phyloP scores from a whole-genome alignment of 805 yeast species.

The Grigorovia transvaalensis region DNA sequence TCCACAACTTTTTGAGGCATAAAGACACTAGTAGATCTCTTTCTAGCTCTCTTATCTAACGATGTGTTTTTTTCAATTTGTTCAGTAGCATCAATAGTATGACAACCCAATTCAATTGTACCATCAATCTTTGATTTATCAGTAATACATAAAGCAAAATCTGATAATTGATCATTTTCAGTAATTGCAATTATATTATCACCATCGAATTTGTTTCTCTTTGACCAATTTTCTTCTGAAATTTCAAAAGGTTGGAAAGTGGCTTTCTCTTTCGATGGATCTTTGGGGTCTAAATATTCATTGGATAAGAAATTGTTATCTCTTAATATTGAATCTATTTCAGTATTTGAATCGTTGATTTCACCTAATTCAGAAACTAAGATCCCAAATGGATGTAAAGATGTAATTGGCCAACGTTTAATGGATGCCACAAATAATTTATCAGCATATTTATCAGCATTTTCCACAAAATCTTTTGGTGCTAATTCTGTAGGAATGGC shows the following conservation, averaged over 20 bases:
- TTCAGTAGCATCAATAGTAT: slow-evolving; percentile 69
- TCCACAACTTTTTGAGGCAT: slow-evolving; percentile 65
- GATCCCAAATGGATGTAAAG: slow-evolving; percentile 96
- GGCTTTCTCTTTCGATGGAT: slow-evolving; percentile 22
- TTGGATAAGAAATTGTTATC: slow-evolving; percentile 77
- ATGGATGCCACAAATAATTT: slow-evolving; percentile 88
- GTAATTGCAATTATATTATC: slow-evolving; percentile 27
- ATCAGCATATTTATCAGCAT: slow-evolving; percentile 72
- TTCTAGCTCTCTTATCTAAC: slow-evolving; percentile 81
- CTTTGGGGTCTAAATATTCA: slow-evolving; percentile 50
- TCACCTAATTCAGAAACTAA: slow-evolving; percentile 78
- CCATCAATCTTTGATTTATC: slow-evolving; percentile 33
- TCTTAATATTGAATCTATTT: slow-evolving; percentile 78
- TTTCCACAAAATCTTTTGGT: slow-evolving; percentile 88
- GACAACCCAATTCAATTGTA: slow-evolving; percentile 69
- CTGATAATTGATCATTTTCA: slow-evolving; percentile 35
- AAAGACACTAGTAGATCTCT: slow-evolving; percentile 81
- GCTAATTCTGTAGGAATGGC: slow-evolving; percentile 99
- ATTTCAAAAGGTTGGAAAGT: slow-evolving; percentile 17
- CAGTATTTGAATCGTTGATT: slow-evolving; percentile 65
- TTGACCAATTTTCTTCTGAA: slow-evolving; percentile 12
- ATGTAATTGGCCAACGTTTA: slow-evolving; percentile 98
- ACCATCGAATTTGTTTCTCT: slow-evolving; percentile 15
- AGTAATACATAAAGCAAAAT: slow-evolving; percentile 77
- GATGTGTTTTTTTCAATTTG: slow-evolving; percentile 62